phyloP scores from a whole-genome alignment of 1,139 yeast genomes.

The Pneumocystis sp. region DNA sequence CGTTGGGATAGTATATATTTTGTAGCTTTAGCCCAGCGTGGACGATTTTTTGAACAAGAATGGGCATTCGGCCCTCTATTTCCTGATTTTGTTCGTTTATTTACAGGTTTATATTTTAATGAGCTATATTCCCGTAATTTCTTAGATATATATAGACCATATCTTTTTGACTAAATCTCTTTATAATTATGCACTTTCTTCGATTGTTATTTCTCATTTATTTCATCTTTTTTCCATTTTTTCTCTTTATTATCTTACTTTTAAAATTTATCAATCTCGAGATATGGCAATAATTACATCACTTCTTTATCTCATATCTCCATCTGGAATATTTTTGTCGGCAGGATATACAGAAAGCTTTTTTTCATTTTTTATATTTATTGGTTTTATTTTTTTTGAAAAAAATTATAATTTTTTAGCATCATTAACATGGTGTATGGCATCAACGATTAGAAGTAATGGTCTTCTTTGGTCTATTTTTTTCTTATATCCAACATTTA shows the following conservation, averaged over 20 bases:
- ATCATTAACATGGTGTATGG: constrained; percentile 43
- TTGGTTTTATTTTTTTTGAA: constrained; percentile 39
- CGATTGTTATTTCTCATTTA: constrained; percentile 32
- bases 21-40: constrained; percentile 38
- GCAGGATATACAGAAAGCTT: constrained; percentile 66
- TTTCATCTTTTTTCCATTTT: constrained; percentile 39
- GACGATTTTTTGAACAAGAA: constrained; percentile 59
- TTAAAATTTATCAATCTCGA: constrained; percentile 32
- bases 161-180: not conserved
- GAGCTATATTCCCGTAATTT: not conserved
- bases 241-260: constrained; percentile 30
- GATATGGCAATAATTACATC: constrained; percentile 29
- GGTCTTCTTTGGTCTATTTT: constrained; percentile 56
- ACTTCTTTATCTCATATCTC: constrained; percentile 43
- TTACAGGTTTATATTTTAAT: constrained; percentile 1
- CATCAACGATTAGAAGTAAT: constrained; percentile 59
- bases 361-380: constrained; percentile 50
- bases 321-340: constrained; percentile 69
- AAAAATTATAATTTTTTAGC: constrained; percentile 33
- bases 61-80: constrained; percentile 77
- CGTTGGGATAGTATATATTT: constrained; percentile 80
- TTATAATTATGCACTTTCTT: not conserved
- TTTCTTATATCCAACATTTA: constrained; percentile 39
- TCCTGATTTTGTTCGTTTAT: constrained; percentile 22
- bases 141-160: not conserved